Evolutionary conservation across 75 land plant species (phyloP).

Genomic region (Chamaecyparis obtusa): DNA sequence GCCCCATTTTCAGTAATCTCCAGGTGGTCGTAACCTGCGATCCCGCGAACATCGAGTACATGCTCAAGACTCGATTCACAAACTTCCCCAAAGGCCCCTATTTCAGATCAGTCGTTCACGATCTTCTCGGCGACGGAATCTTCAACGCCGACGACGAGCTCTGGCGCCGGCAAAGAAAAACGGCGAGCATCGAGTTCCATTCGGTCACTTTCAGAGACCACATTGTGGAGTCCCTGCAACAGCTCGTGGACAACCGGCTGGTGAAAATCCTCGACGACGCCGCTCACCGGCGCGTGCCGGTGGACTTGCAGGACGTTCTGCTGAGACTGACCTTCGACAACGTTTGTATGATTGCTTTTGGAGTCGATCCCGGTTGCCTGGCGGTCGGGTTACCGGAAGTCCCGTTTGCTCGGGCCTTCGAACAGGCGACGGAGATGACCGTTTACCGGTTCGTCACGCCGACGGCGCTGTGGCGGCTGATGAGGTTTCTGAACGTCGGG

Average conservation of each 20-base stretch:
- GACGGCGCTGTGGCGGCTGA: conserved; percentile 2
- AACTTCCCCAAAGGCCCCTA: conserved; percentile 37
- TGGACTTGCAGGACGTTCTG: conserved; percentile 61
- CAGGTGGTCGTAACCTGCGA: conserved; percentile 5
- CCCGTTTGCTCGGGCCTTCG: conserved; percentile 77
- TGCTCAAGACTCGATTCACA: conserved; percentile 24
- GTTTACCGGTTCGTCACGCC: conserved; percentile 49
- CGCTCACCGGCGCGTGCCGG: neutral
- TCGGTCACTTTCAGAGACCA: conserved; percentile 46
- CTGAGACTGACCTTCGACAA: conserved; percentile 77
- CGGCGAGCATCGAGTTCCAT: conserved; percentile 65
- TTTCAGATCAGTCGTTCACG: conserved; percentile 27
- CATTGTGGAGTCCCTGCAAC: conserved; percentile 45
- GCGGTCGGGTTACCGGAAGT: conserved; percentile 51
- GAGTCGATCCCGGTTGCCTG: conserved; percentile 73
- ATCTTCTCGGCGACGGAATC: conserved; percentile 68
- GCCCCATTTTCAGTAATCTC: neutral
- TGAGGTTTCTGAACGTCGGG: conserved; percentile 43
- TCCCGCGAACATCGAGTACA: conserved; percentile 29
- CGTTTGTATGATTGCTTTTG: conserved; percentile 85
- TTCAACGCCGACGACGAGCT: conserved; percentile 49
- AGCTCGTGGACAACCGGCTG: conserved; percentile 52
- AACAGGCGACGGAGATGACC: conserved; percentile 67
- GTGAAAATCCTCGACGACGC: conserved; percentile 36
- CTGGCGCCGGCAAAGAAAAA: conserved; percentile 53